These are phyloP conservation scores for Samsoniella hepiali DNA, from an alignment of 2,329 filamentous ascomycete genomes.

Conservation along the genomic window DNA sequence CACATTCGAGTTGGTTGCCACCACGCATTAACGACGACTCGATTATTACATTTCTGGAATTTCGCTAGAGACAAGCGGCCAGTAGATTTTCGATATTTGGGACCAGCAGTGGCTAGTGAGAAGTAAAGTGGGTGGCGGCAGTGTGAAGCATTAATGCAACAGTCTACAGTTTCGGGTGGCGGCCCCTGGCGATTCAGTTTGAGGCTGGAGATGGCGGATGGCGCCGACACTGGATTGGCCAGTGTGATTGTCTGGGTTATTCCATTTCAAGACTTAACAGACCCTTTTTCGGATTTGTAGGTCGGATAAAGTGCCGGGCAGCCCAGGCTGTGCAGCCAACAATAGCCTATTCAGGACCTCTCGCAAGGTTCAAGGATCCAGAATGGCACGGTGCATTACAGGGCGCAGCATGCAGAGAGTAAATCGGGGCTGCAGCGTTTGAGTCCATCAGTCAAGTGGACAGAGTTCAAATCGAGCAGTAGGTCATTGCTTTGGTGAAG, in stretches of 20 bases:
- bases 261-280: neutral
- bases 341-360: neutral
- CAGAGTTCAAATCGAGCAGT: neutral
- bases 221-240: slow-evolving; percentile 9
- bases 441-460: neutral
- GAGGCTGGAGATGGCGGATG: slow-evolving; percentile 8
- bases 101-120: slow-evolving; percentile 9
- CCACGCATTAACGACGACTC: neutral
- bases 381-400: neutral
- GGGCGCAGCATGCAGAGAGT: neutral
- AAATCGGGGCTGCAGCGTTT: neutral
- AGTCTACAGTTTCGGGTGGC: slow-evolving; percentile 41
- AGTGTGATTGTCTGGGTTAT: neutral
- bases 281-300: neutral
- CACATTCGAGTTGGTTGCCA: neutral
- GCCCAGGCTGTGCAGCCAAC: neutral
- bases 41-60: neutral
- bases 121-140: slow-evolving; percentile 23
- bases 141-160: slow-evolving; percentile 48
- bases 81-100: neutral
- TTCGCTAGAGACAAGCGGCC: neutral
- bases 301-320: neutral
- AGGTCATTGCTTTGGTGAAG: no score
- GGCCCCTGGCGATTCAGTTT: slow-evolving; percentile 22
- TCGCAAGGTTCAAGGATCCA: neutral